phyloP scores from a whole-genome alignment of 345 rosid genomes.

The thale cress (Arabidopsis thaliana) region DNA sequence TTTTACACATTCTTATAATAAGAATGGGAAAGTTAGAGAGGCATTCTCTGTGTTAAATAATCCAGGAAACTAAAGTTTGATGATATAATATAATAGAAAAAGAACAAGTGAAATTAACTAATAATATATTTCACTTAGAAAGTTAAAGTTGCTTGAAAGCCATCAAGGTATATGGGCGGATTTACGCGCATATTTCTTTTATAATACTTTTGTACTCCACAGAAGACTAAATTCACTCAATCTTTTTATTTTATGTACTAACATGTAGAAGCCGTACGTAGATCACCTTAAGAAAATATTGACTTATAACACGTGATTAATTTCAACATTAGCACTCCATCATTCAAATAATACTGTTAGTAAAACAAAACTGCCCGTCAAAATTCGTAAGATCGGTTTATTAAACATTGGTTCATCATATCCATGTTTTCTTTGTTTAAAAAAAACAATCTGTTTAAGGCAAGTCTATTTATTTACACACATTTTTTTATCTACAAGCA shows the following conservation, averaged over 20 bases:
- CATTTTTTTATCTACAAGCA: too few species aligned
- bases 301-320: conserved; percentile 19
- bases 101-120: background rate
- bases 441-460: too few species aligned
- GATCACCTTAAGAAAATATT: background rate
- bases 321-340: conserved; percentile 8
- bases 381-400: too few species aligned
- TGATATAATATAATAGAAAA: background rate
- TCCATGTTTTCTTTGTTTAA: too few species aligned
- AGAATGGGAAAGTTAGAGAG: too few species aligned
- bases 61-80: background rate
- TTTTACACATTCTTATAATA: too few species aligned
- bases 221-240: background rate
- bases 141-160: conserved; percentile 22
- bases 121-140: conserved; percentile 2
- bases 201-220: background rate
- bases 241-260: background rate
- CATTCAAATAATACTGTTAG: background rate
- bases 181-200: background rate
- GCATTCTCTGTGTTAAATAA: too few species aligned
- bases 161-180: conserved; percentile 1
- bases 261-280: background rate
- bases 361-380: background rate
- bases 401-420: too few species aligned
- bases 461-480: too few species aligned